Conservation (phyloP, 768 basidiomycete genomes). For the Epithele typhae region DNA sequence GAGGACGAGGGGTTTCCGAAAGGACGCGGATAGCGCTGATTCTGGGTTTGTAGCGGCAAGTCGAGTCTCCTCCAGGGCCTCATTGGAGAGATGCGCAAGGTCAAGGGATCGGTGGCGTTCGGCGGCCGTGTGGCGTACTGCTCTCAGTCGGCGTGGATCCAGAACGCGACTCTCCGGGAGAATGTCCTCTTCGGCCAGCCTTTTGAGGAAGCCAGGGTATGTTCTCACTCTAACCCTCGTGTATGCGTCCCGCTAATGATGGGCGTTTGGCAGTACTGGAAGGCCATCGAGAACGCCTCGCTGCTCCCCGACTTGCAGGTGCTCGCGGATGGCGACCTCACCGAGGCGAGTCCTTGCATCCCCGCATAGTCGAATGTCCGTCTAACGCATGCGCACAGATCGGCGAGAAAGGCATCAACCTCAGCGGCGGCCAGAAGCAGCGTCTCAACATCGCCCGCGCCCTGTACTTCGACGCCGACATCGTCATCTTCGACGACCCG, state of each 20-base stretch:
- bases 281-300: constrained; percentile 51
- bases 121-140: constrained; percentile 67
- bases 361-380: neutral
- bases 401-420: constrained; percentile 66
- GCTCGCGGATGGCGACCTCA: constrained; percentile 66
- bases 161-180: constrained; percentile 62
- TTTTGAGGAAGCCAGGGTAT: constrained; percentile 48
- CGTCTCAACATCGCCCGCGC: constrained; percentile 69
- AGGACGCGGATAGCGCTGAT: neutral
- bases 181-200: constrained; percentile 66
- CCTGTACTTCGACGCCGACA: constrained; percentile 59
- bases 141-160: constrained; percentile 75
- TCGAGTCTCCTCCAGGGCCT: constrained; percentile 58
- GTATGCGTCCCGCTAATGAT: neutral
- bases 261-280: constrained; percentile 47
- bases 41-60: constrained; percentile 16
- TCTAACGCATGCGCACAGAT: constrained; percentile 36
- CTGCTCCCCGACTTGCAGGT: constrained; percentile 61
- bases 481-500: constrained; percentile 61
- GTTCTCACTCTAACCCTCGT: neutral
- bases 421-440: constrained; percentile 65
- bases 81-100: constrained; percentile 64
- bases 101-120: constrained; percentile 49
- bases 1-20: neutral
- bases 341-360: constrained; percentile 51